Base-by-base conservation (phyloP, 23 red algal genomes). In the Chondrus crispus region DNA sequence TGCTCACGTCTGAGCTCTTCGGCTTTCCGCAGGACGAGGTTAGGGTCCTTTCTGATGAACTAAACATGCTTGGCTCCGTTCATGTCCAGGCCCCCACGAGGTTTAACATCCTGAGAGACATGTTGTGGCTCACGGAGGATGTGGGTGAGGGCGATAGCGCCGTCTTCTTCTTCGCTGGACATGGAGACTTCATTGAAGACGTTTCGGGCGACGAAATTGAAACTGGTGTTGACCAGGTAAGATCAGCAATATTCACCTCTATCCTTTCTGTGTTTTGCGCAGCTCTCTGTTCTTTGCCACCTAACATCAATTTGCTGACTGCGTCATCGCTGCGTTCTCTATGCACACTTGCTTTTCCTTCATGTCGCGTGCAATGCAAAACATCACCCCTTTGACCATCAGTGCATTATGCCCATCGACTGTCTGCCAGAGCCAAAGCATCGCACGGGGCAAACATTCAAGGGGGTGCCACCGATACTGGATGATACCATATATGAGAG, bases 161-260 rank as follows among this genome's bases (percentile, higher is more conserved):
- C 62, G 71, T 90, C 9, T 90, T 90, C 52, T 90, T 90, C 87
- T 90, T 78, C 33, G 87, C 87, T 71, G 87, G 87, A 28, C 87
- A 90, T 42, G 87, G 87, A 5, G 87, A 90, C 39, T 75, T 90
- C 47, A 69, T 78, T 26, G 64, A 90, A 32, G 87, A 90, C 35
- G 53, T 51, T 29, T 90, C 87, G 5, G 87, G 87, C 42, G 87
- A 90, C 68, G 87, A 90, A 46, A 90, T 90, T 68, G 87, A 90
- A 22, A 90, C 72, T 64, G 87, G 87, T 28, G 47, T 78, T 30
- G 87, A 90, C 49, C 87, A 90, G 73, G 87, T 90, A 90, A 20
- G 87, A 62, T 48, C n/a, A n/a, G n/a, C n/a, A 8, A 66, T 32
- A 66, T 32, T 32, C 7, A 6, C 60, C 14, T 66, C 18, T 66